These are phyloP conservation scores for Suillus weaverae DNA, from an alignment of 768 basidiomycete genomes.

Conservation along the genomic window DNA sequence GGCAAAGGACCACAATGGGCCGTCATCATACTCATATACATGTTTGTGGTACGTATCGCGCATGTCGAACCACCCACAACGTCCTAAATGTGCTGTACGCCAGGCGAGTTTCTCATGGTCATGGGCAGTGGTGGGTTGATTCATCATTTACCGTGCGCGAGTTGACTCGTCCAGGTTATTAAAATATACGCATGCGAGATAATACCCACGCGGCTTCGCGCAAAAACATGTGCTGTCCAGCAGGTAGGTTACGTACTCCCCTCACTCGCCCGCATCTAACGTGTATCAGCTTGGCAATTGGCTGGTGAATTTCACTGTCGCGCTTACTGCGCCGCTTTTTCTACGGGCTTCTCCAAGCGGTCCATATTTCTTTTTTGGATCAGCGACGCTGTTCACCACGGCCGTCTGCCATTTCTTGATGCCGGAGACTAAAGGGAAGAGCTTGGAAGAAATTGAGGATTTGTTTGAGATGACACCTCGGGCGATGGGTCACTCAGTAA, in stretches of 20 bases:
- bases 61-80: neutral
- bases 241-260: slow-evolving; percentile 34
- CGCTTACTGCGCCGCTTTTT: slow-evolving; percentile 48
- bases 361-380: slow-evolving; percentile 48
- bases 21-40: slow-evolving; percentile 47
- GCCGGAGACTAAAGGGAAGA: slow-evolving; percentile 47
- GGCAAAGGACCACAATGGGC: slow-evolving; percentile 33
- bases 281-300: slow-evolving; percentile 24
- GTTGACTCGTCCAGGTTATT: slow-evolving; percentile 23
- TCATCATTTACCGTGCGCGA: neutral
- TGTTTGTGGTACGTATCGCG: slow-evolving; percentile 37
- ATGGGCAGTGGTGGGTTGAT: neutral
- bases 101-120: slow-evolving; percentile 1
- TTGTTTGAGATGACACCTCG: slow-evolving; percentile 30
- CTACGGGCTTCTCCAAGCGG: slow-evolving; percentile 43
- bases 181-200: slow-evolving; percentile 47
- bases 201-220: slow-evolving; percentile 47
- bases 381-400: slow-evolving; percentile 36
- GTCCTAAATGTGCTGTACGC: neutral
- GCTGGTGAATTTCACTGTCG: slow-evolving; percentile 43
- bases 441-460: slow-evolving; percentile 42
- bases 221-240: slow-evolving; percentile 43
- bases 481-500: neutral
- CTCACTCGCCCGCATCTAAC: slow-evolving; percentile 3
- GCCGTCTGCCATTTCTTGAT: slow-evolving; percentile 39